Percentiles rank a stretch among this genome's conserved stretches.
phyloP scores from a whole-genome alignment of 345 rosid genomes.

The Turritis glabra region DNA sequence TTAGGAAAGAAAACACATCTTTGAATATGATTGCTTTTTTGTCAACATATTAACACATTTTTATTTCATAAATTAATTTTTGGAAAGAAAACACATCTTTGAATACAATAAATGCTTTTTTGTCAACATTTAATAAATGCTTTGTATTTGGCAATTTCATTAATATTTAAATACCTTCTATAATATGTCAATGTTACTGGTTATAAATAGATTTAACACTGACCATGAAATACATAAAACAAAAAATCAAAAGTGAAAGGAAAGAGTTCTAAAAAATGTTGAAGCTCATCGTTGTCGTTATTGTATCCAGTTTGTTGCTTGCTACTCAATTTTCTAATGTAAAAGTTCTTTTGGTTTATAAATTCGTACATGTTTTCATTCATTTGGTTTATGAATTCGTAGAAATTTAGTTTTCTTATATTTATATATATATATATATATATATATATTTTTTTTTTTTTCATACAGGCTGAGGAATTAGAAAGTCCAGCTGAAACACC shows the following conservation, averaged over 20 bases:
- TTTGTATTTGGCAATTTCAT: background rate
- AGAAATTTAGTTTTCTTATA: background rate
- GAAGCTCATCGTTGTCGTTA: constrained; percentile 5
- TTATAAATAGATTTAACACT: constrained; percentile 11
- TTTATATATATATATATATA: too few relatives aligned
- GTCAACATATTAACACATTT: background rate
- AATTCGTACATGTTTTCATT: background rate
- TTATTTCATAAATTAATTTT: background rate
- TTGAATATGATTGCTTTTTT: too few relatives aligned
- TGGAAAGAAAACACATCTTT: background rate
- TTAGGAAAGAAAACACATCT: too few relatives aligned
- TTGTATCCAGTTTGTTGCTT: constrained; percentile 10
- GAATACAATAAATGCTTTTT: background rate
- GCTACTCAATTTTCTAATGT: constrained; percentile 26
- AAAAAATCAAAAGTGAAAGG: background rate
- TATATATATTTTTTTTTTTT: background rate
- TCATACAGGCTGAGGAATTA: constrained; percentile 7
- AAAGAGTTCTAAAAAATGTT: background rate
- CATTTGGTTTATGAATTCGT: background rate
- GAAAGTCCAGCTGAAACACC: background rate
- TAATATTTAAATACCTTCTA: constrained; percentile 11
- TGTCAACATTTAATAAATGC: background rate
- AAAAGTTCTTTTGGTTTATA: background rate
- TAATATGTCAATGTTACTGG: background rate
- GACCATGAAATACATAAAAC: background rate